Conservation (phyloP, 192 early-diverging fungal genomes). For the Cladochytrium replicatum region DNA sequence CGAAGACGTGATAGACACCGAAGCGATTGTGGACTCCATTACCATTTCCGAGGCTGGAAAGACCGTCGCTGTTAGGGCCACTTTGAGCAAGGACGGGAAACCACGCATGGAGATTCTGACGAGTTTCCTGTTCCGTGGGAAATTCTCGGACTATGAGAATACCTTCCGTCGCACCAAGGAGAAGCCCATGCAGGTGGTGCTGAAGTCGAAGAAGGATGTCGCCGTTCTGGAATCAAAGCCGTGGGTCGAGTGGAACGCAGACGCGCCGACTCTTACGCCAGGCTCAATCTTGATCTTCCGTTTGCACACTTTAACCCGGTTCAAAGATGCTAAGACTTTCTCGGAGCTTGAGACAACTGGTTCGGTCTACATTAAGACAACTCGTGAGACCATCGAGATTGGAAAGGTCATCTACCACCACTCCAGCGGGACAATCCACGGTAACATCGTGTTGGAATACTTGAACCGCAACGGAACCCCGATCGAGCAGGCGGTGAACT, state of each 20-base stretch:
- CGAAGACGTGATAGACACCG: constrained; percentile 78
- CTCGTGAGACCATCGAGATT: constrained; percentile 51
- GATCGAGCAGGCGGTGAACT: constrained; percentile 82
- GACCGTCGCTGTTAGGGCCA: constrained; percentile 48
- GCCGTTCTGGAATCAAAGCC: constrained; percentile 82
- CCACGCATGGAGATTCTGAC: constrained; percentile 79
- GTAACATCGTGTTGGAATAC: constrained; percentile 86
- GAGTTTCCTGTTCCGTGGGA: constrained; percentile 88
- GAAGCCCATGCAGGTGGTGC: constrained; percentile 61
- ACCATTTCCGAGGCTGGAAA: constrained; percentile 85
- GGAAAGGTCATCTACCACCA: constrained; percentile 69
- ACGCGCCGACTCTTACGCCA: constrained; percentile 49
- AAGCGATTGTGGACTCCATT: constrained; percentile 74
- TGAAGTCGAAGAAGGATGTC: constrained; percentile 72
- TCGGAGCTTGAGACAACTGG: constrained; percentile 62
- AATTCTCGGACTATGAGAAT: constrained; percentile 78
- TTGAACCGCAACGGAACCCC: constrained; percentile 73
- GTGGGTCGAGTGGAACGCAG: constrained; percentile 71
- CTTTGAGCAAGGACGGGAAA: constrained; percentile 32
- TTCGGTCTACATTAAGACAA: constrained; percentile 33
- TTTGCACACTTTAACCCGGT: constrained; percentile 57
- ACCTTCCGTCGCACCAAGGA: constrained; percentile 79
- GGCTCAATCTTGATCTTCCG: constrained; percentile 61
- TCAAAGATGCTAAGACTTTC: constrained; percentile 50
- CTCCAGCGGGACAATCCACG: constrained; percentile 52